Evolutionary conservation across 371 early-diverging fungal genomes (phyloP).

Genomic region (Mortierella polycephala): DNA sequence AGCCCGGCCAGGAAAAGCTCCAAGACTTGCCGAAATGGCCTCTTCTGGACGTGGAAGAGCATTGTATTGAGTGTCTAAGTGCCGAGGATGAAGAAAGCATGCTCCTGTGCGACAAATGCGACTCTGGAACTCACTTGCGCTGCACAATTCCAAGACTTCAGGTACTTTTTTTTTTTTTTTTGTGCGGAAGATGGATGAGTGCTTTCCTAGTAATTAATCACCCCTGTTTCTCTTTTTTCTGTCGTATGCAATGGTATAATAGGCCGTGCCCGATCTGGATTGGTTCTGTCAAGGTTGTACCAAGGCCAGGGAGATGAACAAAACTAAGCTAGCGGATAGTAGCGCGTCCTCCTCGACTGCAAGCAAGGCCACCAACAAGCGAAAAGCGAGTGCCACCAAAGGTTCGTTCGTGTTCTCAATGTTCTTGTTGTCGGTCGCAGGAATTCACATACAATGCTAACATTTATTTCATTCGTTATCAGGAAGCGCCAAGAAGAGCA

Average conservation of each 20-base stretch:
- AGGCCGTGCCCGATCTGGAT: conserved; percentile 48
- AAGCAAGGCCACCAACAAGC: conserved; percentile 27
- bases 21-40: conserved; percentile 61
- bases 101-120: conserved; percentile 67
- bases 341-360: conserved; percentile 2
- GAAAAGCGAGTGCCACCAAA: conserved; percentile 38
- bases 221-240: too few species aligned
- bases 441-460: neutral
- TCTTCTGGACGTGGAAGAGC: conserved; percentile 53
- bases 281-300: conserved; percentile 54
- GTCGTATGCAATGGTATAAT: neutral
- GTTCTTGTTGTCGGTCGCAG: neutral
- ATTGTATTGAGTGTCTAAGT: conserved; percentile 60
- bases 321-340: conserved; percentile 16
- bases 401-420: conserved; percentile 5
- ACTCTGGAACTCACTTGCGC: conserved; percentile 62
- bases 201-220: too few species aligned
- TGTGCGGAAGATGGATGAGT: neutral
- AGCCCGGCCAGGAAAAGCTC: conserved; percentile 57
- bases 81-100: conserved; percentile 64
- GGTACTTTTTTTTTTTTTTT: conserved; percentile 6
- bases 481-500: conserved; percentile 45
- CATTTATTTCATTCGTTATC: neutral
- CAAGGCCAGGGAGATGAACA: conserved; percentile 36
- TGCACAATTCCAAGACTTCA: conserved; percentile 62